Conservation (phyloP, 2,329 filamentous ascomycete genomes). For the Blastomyces parvus region DNA sequence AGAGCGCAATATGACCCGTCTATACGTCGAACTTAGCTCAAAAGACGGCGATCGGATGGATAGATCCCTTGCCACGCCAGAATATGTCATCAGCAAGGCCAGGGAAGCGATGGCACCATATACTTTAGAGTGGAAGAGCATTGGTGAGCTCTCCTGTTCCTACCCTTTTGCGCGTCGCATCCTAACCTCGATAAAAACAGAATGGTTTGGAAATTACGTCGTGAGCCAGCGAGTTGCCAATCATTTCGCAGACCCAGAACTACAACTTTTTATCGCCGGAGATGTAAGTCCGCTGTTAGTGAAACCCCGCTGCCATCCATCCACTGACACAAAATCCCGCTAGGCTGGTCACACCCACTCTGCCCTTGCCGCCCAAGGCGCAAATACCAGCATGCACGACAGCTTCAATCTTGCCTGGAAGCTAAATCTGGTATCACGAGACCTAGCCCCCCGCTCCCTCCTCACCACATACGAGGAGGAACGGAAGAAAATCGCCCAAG, state of each 20-base stretch:
- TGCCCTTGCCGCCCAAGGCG: slow-evolving; percentile 53
- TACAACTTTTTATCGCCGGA: slow-evolving; percentile 41
- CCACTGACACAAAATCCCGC: background rate
- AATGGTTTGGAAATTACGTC: slow-evolving; percentile 45
- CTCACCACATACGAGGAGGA: slow-evolving; percentile 26
- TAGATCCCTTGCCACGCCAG: slow-evolving; percentile 54
- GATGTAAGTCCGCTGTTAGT: slow-evolving; percentile 26
- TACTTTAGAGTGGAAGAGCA: slow-evolving; percentile 35
- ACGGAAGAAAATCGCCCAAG: slow-evolving; percentile 9
- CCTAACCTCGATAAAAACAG: slow-evolving; percentile 15
- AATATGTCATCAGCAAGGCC: slow-evolving; percentile 56
- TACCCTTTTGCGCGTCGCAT: background rate
- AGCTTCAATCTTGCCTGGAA: slow-evolving; percentile 31
- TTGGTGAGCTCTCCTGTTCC: slow-evolving; percentile 21
- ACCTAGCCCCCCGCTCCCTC: slow-evolving; percentile 19
- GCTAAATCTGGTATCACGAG: slow-evolving; percentile 23
- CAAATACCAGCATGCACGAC: slow-evolving; percentile 31
- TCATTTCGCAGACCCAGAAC: slow-evolving; percentile 35
- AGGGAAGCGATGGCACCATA: slow-evolving; percentile 40
- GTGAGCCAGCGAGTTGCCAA: slow-evolving; percentile 42
- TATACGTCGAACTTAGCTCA: slow-evolving; percentile 55
- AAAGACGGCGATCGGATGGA: slow-evolving; percentile 42
- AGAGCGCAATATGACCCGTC: slow-evolving; percentile 52
- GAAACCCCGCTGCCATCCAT: background rate
- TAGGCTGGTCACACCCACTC: slow-evolving; percentile 46